A percentile compares a stretch with the other conserved stretches of the same genome.
These are phyloP conservation scores for Cutaneotrichosporon spelunceum DNA, from an alignment of 1,284 basidiomycete genomes.

Conservation along the genomic window DNA sequence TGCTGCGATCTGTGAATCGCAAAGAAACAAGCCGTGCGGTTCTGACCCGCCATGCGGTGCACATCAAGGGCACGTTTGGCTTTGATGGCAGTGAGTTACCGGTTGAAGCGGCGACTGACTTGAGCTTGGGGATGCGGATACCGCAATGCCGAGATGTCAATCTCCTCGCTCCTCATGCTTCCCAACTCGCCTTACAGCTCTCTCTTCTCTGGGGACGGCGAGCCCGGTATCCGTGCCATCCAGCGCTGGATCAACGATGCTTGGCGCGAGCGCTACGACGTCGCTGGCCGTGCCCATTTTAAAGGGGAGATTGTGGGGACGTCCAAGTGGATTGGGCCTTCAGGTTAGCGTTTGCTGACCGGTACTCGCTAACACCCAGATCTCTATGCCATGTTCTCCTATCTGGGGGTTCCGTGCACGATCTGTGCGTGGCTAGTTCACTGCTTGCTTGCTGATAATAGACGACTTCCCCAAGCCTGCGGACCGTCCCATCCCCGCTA, in stretches of 20 bases:
- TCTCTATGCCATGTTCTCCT: conserved; percentile 47
- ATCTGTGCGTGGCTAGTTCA: conserved; percentile 27
- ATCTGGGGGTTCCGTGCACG: conserved; percentile 61
- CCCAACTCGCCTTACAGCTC: conserved; percentile 26
- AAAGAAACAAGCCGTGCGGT: conserved; percentile 61
- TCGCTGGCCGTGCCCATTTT: conserved; percentile 63
- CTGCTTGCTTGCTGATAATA: conserved; percentile 13
- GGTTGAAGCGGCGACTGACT: neutral
- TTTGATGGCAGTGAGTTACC: conserved; percentile 64
- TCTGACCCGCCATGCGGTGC: conserved; percentile 63
- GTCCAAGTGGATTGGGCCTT: conserved; percentile 73
- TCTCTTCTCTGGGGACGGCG: conserved; percentile 36
- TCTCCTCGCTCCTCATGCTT: conserved; percentile 62
- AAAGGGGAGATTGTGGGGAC: conserved; percentile 61
- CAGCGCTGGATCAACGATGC: conserved; percentile 75
- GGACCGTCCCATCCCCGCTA: conserved; percentile 7
- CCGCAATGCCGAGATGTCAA: conserved; percentile 79
- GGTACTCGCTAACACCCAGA: conserved; percentile 51
- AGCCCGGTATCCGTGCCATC: conserved; percentile 67
- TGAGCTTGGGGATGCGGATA: conserved; percentile 57
- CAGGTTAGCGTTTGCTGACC: conserved; percentile 55
- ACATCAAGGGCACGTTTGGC: conserved; percentile 64
- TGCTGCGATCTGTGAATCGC: conserved; percentile 58
- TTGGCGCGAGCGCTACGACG: conserved; percentile 72
- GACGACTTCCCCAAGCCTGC: conserved; percentile 47